Evolutionary conservation across 2,329 filamentous ascomycete species (phyloP).

Genomic region (Cladosporium velox): DNA sequence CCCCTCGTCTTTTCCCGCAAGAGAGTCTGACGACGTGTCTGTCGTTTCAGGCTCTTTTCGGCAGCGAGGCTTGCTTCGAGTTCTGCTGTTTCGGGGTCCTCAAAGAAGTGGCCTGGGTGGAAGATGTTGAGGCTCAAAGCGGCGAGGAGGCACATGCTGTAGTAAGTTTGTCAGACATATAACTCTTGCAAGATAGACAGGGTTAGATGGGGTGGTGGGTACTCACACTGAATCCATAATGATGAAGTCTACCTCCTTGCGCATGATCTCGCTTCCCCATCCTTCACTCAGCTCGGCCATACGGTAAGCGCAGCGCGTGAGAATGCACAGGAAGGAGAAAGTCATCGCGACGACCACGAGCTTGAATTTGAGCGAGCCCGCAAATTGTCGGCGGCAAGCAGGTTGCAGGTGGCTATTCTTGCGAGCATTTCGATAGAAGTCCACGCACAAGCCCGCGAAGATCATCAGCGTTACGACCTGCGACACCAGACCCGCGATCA

Average conservation of each 20-base stretch:
- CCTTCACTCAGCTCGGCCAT: slow-evolving; percentile 43
- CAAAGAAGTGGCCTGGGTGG: not conserved
- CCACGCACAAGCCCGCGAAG: slow-evolving; percentile 44
- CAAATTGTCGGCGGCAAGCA: not conserved
- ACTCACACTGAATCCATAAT: not conserved
- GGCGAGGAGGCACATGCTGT: not conserved
- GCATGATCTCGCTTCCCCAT: slow-evolving; percentile 3
- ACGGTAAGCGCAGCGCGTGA: slow-evolving; percentile 52
- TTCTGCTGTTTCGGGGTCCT: not conserved
- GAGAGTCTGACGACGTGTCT: too few relatives aligned
- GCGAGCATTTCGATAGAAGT: slow-evolving; percentile 31
- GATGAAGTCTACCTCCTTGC: slow-evolving; percentile 1
- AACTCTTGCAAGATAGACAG: not conserved
- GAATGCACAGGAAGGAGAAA: slow-evolving; percentile 48
- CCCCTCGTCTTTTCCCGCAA: not conserved
- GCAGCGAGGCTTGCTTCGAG: not conserved
- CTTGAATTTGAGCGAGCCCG: not conserved
- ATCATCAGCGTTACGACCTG: slow-evolving; percentile 55
- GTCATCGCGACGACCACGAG: slow-evolving; percentile 30
- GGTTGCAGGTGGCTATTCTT: slow-evolving; percentile 21
- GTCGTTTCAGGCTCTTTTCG: not conserved
- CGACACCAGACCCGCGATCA: slow-evolving; percentile 58
- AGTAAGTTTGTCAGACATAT: not conserved
- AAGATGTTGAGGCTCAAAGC: slow-evolving; percentile 3
- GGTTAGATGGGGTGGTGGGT: not conserved